Evolutionary conservation across 2,329 filamentous ascomycete species (phyloP).

Genomic region (Didymella pomorum): DNA sequence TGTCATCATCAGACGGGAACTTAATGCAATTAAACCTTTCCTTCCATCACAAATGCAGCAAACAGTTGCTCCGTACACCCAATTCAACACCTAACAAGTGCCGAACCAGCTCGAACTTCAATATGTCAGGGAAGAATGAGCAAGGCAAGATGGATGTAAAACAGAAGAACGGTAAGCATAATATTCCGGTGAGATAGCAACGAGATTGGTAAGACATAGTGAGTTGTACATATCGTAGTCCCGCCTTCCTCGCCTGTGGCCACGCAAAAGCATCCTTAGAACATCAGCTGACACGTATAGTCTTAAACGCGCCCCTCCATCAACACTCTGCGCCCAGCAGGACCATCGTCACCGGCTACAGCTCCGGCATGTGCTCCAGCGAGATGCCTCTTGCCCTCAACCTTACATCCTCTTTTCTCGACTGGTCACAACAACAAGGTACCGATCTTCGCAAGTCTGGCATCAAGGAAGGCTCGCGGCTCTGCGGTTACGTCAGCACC

Average conservation of each 20-base stretch:
- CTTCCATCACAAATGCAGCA: background rate
- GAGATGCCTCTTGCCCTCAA: slow-evolving; percentile 59
- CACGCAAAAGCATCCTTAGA: background rate
- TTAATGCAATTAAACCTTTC: background rate
- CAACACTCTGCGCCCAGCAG: slow-evolving; percentile 27
- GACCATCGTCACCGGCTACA: slow-evolving; percentile 18
- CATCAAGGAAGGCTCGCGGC: slow-evolving; percentile 64
- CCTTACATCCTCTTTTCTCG: slow-evolving; percentile 66
- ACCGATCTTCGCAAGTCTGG: slow-evolving; percentile 65
- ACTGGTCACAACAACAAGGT: slow-evolving; percentile 64
- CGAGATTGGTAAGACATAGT: background rate
- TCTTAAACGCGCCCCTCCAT: slow-evolving; percentile 37
- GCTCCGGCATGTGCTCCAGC: slow-evolving; percentile 30
- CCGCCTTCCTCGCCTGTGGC: background rate
- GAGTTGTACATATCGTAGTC: background rate
- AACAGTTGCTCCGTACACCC: background rate
- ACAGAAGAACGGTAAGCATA: slow-evolving; percentile 36
- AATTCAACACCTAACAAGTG: too few species aligned
- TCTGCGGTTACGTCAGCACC: slow-evolving; percentile 65
- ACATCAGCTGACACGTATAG: slow-evolving; percentile 18
- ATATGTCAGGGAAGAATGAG: slow-evolving; percentile 23
- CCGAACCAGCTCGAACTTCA: background rate
- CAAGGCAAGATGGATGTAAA: slow-evolving; percentile 36
- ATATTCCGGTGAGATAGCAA: background rate
- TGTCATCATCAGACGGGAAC: background rate